phyloP scores from a whole-genome alignment of 441 rosid genomes.

The Hura crepitans region DNA sequence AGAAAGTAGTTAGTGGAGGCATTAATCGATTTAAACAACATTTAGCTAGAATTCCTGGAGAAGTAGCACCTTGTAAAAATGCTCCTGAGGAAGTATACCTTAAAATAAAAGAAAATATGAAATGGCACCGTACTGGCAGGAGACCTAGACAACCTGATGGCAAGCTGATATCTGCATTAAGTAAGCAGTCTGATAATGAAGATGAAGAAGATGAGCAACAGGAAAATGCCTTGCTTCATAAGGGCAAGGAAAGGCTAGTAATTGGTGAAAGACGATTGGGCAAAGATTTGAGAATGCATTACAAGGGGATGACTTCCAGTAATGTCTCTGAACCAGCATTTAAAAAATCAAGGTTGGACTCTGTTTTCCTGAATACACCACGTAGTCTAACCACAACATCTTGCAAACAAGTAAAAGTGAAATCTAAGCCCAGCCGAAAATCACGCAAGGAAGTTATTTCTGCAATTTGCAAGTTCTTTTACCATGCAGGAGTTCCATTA shows the following conservation, averaged over 20 bases:
- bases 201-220: conserved; percentile 63
- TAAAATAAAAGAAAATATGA: conserved; percentile 91
- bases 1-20: conserved; percentile 83
- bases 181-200: conserved; percentile 56
- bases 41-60: conserved; percentile 93
- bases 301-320: conserved; percentile 42
- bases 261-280: conserved; percentile 51
- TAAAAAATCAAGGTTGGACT: conserved; percentile 63
- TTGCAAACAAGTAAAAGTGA: conserved; percentile 37
- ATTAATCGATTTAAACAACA: conserved; percentile 95
- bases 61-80: conserved; percentile 78
- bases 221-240: conserved; percentile 6
- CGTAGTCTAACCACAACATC: conserved; percentile 38
- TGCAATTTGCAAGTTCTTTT: conserved; percentile 84
- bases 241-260: conserved; percentile 26
- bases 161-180: conserved; percentile 46
- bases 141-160: conserved; percentile 60
- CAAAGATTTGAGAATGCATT: conserved; percentile 42
- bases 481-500: conserved; percentile 74
- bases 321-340: conserved; percentile 46
- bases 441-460: conserved; percentile 69
- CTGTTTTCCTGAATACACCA: conserved; percentile 52
- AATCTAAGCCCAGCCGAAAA: conserved; percentile 41
- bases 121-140: conserved; percentile 93
- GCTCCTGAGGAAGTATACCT: conserved; percentile 90